phyloP scores from a whole-genome alignment of 2,329 filamentous ascomycete species.

The Colletotrichum abscissum region DNA sequence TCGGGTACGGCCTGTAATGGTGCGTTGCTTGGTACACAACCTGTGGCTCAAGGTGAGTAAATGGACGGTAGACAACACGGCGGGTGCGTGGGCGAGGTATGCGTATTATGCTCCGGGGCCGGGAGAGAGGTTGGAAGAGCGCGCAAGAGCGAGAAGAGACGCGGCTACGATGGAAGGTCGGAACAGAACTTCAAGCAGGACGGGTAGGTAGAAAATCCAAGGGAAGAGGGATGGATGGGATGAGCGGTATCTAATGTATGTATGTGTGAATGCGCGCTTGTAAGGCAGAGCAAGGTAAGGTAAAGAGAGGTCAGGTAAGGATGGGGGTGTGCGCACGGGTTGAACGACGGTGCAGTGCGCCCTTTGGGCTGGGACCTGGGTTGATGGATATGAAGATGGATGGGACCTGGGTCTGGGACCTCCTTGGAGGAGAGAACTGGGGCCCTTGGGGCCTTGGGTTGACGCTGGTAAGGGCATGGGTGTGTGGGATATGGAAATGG shows the following conservation, averaged over 20 bases:
- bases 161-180: conserved; percentile 6
- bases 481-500: conserved; percentile 28
- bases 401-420: conserved; percentile 25
- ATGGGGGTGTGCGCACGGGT: conserved; percentile 24
- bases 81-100: neutral
- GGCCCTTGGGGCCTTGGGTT: conserved; percentile 15
- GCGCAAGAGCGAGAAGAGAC: neutral
- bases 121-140: neutral
- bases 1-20: neutral
- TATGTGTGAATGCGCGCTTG: conserved; percentile 23
- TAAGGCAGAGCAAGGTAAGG: neutral
- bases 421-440: conserved; percentile 19
- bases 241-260: conserved; percentile 37
- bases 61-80: conserved; percentile 6
- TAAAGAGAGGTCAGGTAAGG: conserved; percentile 17
- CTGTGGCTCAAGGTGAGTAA: conserved; percentile 19
- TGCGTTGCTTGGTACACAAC: neutral
- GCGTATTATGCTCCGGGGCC: neutral
- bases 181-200: neutral
- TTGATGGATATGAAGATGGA: conserved; percentile 5
- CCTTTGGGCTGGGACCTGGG: conserved; percentile 29
- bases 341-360: conserved; percentile 8
- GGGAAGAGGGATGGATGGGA: conserved; percentile 30
- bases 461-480: conserved; percentile 2
- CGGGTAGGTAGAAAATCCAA: neutral